phyloP scores from a whole-genome alignment of 371 early-diverging fungal genomes.

The Apophysomyces ossiformis region DNA sequence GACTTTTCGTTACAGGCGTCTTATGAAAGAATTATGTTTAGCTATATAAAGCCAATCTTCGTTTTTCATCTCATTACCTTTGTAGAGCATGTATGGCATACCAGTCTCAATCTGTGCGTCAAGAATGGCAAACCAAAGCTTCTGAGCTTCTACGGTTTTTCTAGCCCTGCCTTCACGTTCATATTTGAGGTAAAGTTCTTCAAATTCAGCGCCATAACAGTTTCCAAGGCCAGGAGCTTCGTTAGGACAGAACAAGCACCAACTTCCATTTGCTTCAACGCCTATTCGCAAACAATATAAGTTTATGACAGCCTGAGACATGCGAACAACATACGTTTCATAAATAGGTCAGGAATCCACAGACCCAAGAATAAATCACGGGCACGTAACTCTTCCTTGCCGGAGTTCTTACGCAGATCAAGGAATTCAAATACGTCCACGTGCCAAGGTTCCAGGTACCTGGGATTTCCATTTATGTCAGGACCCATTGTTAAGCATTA shows the following conservation, averaged over 20 bases:
- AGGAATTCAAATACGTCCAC: slow-evolving; percentile 98
- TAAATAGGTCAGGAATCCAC: slow-evolving; percentile 99
- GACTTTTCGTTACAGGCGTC: slow-evolving; percentile 93
- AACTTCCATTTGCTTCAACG: slow-evolving; percentile 93
- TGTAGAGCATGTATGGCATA: slow-evolving; percentile 99
- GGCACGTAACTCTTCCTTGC: slow-evolving; percentile 97
- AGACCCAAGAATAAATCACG: slow-evolving; percentile 98
- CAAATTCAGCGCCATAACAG: slow-evolving; percentile 97
- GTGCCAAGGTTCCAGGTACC: slow-evolving; percentile 99
- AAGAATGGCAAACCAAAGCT: slow-evolving; percentile 98
- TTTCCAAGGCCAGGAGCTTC: slow-evolving; percentile 95
- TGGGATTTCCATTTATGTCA: neutral
- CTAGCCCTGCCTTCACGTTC: slow-evolving; percentile 89
- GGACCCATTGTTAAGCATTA: neutral
- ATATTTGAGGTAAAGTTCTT: slow-evolving; percentile 87
- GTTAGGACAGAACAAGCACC: slow-evolving; percentile 98
- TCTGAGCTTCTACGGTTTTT: slow-evolving; percentile 94
- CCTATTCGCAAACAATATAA: slow-evolving; percentile 16
- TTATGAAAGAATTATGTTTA: slow-evolving; percentile 10
- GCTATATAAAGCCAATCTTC: neutral
- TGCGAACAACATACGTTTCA: slow-evolving; percentile 75
- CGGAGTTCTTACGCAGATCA: slow-evolving; percentile 98
- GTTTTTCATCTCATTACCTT: slow-evolving; percentile 68
- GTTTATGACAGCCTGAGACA: neutral
- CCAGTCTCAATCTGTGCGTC: slow-evolving; percentile 99